phyloP scores from a whole-genome alignment of 2,329 filamentous ascomycete genomes.

The Leptographium wingfieldii region DNA sequence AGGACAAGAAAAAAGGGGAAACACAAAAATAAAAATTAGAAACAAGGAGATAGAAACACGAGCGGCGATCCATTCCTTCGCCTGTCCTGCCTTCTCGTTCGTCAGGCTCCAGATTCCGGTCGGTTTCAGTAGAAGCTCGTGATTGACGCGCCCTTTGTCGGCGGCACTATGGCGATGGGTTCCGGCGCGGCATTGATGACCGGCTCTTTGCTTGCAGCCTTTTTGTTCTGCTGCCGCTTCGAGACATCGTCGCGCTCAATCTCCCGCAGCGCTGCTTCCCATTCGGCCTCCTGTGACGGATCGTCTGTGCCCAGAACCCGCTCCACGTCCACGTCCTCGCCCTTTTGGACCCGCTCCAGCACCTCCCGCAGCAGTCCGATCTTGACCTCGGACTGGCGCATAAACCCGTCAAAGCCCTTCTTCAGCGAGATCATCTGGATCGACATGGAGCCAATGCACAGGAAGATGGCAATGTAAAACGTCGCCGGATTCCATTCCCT shows the following conservation, averaged over 20 bases:
- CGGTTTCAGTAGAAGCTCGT: conserved; percentile 12
- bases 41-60: not conserved
- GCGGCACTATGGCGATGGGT: not conserved
- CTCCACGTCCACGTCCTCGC: conserved; percentile 77
- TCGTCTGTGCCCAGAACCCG: conserved; percentile 69
- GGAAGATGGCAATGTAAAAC: conserved; percentile 69
- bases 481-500: conserved; percentile 71
- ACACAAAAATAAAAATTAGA: conserved; percentile 8
- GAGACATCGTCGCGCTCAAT: conserved; percentile 50
- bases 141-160: conserved; percentile 6
- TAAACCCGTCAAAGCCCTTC: conserved; percentile 60
- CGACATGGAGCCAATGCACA: conserved; percentile 87
- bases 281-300: conserved; percentile 61
- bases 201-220: conserved; percentile 10
- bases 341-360: conserved; percentile 54
- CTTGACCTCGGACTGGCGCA: conserved; percentile 64
- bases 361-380: conserved; percentile 67
- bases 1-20: conserved; percentile 8
- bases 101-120: too few relatives aligned
- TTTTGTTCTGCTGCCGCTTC: conserved; percentile 28
- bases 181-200: not conserved
- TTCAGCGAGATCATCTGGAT: conserved; percentile 81
- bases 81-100: not conserved
- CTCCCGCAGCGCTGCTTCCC: conserved; percentile 69
- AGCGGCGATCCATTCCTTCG: not conserved